A percentile compares a stretch with the other conserved stretches of the same genome.
phyloP scores from a whole-genome alignment of 169 alveolate genomes.

The Eimeria acervulina region DNA sequence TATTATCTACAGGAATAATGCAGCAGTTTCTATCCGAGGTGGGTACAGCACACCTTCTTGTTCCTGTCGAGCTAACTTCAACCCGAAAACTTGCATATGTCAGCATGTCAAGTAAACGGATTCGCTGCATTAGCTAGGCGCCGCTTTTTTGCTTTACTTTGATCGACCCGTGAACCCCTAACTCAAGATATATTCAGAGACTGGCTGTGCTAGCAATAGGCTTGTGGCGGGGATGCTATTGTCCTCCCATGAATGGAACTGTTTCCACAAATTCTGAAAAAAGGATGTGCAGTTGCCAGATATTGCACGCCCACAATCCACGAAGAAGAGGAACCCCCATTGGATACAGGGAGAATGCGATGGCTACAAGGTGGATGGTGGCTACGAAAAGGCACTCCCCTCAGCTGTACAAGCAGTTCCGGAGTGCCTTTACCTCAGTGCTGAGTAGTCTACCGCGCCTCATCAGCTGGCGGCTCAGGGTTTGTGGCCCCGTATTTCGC shows the following conservation, averaged over 20 bases:
- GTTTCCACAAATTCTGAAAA: background rate
- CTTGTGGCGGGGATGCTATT: background rate
- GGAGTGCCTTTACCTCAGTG: background rate
- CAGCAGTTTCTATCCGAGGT: background rate
- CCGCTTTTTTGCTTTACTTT: background rate
- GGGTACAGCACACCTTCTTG: background rate
- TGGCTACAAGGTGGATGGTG: background rate
- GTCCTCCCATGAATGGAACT: background rate
- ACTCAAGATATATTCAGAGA: background rate
- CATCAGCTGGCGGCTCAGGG: background rate
- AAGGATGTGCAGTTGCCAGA: background rate
- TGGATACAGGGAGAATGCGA: background rate
- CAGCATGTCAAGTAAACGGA: background rate
- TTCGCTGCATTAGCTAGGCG: background rate
- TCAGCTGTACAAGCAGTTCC: background rate
- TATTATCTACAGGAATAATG: background rate
- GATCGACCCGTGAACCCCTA: background rate
- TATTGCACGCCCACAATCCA: background rate
- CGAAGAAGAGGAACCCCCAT: background rate
- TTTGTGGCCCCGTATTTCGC: constrained; percentile 35
- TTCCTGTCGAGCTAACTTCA: background rate
- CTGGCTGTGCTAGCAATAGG: background rate
- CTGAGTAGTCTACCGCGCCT: background rate
- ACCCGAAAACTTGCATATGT: background rate
- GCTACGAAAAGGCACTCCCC: background rate